phyloP scores from a whole-genome alignment of 352 stramenopile species.

The Phytopythium aichiense region DNA sequence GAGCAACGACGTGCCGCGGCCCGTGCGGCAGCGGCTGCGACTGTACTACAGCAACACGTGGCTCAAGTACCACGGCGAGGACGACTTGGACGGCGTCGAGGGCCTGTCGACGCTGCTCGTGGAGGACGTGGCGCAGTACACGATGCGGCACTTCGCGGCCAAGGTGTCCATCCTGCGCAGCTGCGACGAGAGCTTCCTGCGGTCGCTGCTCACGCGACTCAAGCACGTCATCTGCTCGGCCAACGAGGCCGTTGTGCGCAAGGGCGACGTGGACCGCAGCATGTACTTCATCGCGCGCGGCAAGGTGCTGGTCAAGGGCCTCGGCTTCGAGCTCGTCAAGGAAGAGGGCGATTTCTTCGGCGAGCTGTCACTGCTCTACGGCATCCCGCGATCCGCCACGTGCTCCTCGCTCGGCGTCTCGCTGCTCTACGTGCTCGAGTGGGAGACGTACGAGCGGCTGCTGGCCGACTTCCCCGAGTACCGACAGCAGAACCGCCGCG shows the following conservation, averaged over 20 bases:
- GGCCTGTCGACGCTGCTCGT: conserved; percentile 56
- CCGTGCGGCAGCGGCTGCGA: conserved; percentile 43
- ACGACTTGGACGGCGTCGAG: conserved; percentile 52
- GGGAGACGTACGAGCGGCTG: conserved; percentile 64
- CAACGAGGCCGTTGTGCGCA: conserved; percentile 52
- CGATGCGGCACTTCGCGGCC: conserved; percentile 48
- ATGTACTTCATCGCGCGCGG: conserved; percentile 75
- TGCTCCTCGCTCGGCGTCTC: conserved; percentile 63
- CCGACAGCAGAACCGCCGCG: conserved; percentile 59
- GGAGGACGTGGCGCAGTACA: conserved; percentile 69
- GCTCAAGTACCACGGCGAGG: conserved; percentile 58
- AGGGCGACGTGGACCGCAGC: conserved; percentile 62
- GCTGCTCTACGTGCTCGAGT: conserved; percentile 77
- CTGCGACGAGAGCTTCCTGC: conserved; percentile 66
- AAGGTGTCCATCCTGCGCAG: conserved; percentile 61
- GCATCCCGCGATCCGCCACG: conserved; percentile 71
- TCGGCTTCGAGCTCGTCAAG: conserved; percentile 67
- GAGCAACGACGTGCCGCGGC: conserved; percentile 49
- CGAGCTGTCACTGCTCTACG: conserved; percentile 30
- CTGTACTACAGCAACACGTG: conserved; percentile 71
- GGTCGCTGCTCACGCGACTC: conserved; percentile 51
- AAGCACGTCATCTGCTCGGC: conserved; percentile 67
- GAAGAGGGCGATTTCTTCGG: conserved; percentile 78
- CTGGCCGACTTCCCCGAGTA: conserved; percentile 75
- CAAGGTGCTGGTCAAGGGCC: conserved; percentile 56